phyloP scores from a whole-genome alignment of 75 land plant genomes.

The Pseudotsuga menziesii region DNA sequence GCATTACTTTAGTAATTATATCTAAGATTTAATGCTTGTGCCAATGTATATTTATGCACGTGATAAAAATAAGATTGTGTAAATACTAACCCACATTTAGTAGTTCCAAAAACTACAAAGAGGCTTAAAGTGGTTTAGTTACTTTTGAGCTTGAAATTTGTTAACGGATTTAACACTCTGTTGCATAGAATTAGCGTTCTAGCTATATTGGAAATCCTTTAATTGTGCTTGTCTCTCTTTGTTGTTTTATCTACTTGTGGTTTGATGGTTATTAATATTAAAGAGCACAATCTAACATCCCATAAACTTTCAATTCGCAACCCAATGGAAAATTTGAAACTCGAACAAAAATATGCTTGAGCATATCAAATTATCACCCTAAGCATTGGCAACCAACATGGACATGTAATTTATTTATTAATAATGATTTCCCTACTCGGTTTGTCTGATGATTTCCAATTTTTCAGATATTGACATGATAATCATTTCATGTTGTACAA shows the following conservation, averaged over 20 bases:
- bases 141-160: background rate
- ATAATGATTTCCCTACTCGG: no score
- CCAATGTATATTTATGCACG: no score
- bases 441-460: no score
- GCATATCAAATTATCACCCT: conserved; percentile 96
- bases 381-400: conserved; percentile 99
- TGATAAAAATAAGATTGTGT: no score
- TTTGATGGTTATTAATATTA: background rate
- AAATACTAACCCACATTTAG: no score
- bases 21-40: no score
- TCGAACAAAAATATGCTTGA: conserved; percentile 91
- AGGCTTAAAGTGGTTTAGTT: background rate
- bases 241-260: background rate
- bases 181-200: background rate
- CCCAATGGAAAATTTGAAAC: conserved; percentile 99
- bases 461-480: background rate
- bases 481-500: background rate
- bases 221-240: background rate
- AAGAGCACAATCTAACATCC: background rate
- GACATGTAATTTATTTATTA: conserved; percentile 60
- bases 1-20: no score
- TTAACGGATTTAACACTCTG: background rate
- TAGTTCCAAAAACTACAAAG: no score
- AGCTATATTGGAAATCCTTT: background rate
- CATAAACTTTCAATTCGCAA: conserved; percentile 30